Percentiles rank a stretch among this genome's conserved stretches.
phyloP scores from a whole-genome alignment of 352 stramenopile genomes.

The Thalassiosira sp. region DNA sequence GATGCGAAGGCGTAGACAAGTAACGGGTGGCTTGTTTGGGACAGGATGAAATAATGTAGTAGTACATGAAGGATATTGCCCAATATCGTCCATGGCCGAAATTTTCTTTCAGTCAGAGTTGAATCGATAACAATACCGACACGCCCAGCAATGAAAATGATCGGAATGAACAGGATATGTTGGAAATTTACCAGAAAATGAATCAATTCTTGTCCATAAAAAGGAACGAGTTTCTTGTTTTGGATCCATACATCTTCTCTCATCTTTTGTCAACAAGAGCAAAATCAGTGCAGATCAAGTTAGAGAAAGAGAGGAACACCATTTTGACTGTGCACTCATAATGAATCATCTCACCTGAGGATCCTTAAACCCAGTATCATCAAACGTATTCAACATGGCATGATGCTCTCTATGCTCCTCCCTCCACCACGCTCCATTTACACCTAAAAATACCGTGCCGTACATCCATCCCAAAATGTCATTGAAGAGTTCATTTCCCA shows the following conservation, averaged over 20 bases:
- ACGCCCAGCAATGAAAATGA: slow-evolving; percentile 26
- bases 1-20: slow-evolving; percentile 16
- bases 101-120: slow-evolving; percentile 32
- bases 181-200: slow-evolving; percentile 35
- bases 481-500: slow-evolving; percentile 28
- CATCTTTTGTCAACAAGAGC: slow-evolving; percentile 8
- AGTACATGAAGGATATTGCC: slow-evolving; percentile 17
- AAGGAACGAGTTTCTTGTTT: slow-evolving; percentile 28
- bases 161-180: slow-evolving; percentile 31
- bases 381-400: slow-evolving; percentile 32
- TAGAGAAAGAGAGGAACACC: background rate
- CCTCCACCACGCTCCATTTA: slow-evolving; percentile 40
- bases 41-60: slow-evolving; percentile 26
- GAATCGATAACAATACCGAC: slow-evolving; percentile 34
- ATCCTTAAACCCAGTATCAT: slow-evolving; percentile 35
- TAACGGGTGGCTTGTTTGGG: slow-evolving; percentile 14
- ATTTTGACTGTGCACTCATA: background rate
- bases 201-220: slow-evolving; percentile 31
- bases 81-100: slow-evolving; percentile 25
- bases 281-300: background rate
- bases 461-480: slow-evolving; percentile 39
- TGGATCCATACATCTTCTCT: slow-evolving; percentile 40
- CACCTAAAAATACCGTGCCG: slow-evolving; percentile 32
- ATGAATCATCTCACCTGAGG: slow-evolving; percentile 25
- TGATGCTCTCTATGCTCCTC: slow-evolving; percentile 37